Percentiles rank a stretch among this genome's conserved stretches.
These are phyloP conservation scores for Aspergillus arachidicola DNA, from an alignment of 2,329 filamentous ascomycete species.

Conservation along the genomic window DNA sequence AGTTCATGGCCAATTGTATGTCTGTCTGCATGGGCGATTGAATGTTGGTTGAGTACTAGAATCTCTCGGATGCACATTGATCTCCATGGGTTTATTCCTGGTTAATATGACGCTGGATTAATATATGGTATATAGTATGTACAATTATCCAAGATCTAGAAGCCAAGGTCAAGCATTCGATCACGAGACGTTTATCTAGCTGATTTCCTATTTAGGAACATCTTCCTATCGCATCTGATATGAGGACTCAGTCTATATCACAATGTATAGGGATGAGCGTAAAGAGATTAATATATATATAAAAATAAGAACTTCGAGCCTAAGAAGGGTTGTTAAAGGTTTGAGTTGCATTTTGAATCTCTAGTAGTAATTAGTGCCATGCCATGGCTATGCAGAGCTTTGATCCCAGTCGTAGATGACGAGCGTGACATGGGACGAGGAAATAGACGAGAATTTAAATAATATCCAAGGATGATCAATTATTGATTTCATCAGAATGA, in stretches of 20 bases:
- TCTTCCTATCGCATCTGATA: background rate
- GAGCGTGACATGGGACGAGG: background rate
- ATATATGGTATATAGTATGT: background rate
- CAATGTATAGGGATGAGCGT: background rate
- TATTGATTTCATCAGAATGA: background rate
- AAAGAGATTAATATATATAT: background rate
- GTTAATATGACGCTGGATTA: background rate
- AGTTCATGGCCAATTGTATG: background rate
- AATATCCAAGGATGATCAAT: background rate
- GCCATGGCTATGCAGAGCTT: background rate
- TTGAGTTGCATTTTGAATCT: background rate
- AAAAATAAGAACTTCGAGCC: no score
- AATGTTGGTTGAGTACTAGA: background rate
- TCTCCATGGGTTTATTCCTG: background rate
- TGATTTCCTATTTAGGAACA: background rate
- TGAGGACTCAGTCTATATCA: background rate
- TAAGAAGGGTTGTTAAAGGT: background rate
- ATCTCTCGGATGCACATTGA: background rate
- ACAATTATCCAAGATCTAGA: background rate
- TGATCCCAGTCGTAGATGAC: background rate
- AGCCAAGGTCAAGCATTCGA: background rate
- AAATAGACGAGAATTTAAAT: background rate
- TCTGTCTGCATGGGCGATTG: background rate
- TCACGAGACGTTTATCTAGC: background rate
- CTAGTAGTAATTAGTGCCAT: background rate